Percentiles rank a stretch among this genome's conserved stretches.
These are phyloP conservation scores for Ceratocystis albifundus DNA, from an alignment of 2,329 filamentous ascomycete species.

Conservation along the genomic window DNA sequence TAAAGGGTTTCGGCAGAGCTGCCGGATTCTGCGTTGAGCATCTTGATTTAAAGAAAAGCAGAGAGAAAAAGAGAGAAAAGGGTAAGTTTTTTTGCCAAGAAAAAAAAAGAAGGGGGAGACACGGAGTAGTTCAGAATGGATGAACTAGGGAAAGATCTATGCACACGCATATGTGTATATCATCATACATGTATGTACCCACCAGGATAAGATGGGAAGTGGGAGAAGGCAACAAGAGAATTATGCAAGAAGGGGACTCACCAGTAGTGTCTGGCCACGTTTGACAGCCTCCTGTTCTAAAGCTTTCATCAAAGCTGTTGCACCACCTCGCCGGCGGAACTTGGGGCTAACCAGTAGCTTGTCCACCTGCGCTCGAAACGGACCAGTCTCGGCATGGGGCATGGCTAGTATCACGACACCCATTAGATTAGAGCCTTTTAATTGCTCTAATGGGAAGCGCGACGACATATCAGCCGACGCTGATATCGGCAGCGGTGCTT, in stretches of 20 bases:
- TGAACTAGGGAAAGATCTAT: background rate
- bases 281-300: constrained; percentile 44
- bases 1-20: constrained; percentile 44
- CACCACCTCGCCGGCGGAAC: constrained; percentile 42
- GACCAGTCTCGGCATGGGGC: constrained; percentile 44
- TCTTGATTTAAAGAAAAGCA: constrained; percentile 29
- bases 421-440: constrained; percentile 38
- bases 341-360: constrained; percentile 46
- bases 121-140: background rate
- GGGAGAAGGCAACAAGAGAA: too few relatives aligned
- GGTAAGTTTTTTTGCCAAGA: constrained; percentile 1
- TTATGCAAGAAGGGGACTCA: constrained; percentile 30
- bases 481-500: constrained; percentile 21
- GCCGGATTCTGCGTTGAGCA: constrained; percentile 43
- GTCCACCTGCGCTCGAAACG: constrained; percentile 44
- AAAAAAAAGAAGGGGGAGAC: background rate
- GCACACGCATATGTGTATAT: background rate
- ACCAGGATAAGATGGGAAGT: too few relatives aligned
- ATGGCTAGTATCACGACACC: constrained; percentile 46
- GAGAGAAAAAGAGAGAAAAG: constrained; percentile 1
- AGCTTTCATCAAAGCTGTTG: constrained; percentile 40
- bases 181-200: too few relatives aligned
- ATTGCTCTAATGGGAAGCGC: constrained; percentile 27
- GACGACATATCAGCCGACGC: background rate
- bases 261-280: constrained; percentile 42